Percentiles rank a stretch among this genome's conserved stretches.
Conservation (phyloP, 257 asterid genomes). For the Solanum appendiculatum region DNA sequence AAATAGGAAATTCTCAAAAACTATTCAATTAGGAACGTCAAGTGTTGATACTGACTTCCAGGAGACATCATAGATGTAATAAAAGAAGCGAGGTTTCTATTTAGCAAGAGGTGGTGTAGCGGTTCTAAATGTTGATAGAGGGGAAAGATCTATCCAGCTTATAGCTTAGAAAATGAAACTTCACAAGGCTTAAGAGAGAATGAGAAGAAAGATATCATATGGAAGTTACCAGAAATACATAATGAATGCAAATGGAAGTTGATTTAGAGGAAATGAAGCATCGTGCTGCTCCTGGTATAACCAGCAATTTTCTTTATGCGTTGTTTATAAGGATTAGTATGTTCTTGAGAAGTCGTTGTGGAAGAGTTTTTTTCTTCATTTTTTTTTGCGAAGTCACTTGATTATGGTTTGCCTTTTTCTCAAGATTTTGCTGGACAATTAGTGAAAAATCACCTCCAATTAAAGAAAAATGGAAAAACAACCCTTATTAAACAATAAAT, state of each 20-base stretch:
- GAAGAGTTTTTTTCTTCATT: not conserved
- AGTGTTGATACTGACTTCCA: not conserved
- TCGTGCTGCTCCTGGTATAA: not conserved
- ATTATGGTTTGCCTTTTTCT: not conserved
- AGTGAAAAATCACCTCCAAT: not conserved
- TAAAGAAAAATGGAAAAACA: not conserved
- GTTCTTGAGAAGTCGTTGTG: not conserved
- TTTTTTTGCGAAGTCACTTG: not conserved
- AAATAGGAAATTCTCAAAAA: not conserved
- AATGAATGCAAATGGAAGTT: not conserved
- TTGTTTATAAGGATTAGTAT: not conserved
- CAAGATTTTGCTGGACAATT: not conserved
- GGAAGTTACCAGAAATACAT: not conserved
- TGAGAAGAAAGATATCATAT: not conserved
- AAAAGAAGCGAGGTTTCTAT: not conserved
- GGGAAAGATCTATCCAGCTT: not conserved
- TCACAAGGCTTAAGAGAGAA: not conserved
- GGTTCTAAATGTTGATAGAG: not conserved
- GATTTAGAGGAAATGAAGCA: not conserved
- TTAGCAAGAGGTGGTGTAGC: not conserved
- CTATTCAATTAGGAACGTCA: not conserved
- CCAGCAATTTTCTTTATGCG: not conserved
- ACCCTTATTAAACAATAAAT: not conserved
- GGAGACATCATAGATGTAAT: not conserved
- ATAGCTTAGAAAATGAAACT: not conserved